Conservation (phyloP, 352 stramenopile species). For the Phytophthora colocasiae region DNA sequence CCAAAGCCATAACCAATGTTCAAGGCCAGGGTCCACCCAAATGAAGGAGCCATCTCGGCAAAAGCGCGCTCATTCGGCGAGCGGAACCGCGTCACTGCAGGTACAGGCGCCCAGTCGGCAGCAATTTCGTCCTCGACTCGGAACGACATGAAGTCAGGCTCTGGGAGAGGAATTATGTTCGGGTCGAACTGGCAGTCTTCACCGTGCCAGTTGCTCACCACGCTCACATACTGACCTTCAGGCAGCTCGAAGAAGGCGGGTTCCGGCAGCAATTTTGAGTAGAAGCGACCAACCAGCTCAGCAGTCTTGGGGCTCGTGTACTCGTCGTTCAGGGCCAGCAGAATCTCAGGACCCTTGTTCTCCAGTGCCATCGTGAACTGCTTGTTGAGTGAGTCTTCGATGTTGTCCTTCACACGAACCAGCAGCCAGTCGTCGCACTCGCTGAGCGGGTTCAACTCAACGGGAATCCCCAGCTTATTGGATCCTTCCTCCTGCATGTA, state of each 20-base stretch:
- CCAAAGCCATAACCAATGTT: slow-evolving; percentile 61
- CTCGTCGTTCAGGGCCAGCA: slow-evolving; percentile 87
- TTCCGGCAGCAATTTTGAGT: slow-evolving; percentile 63
- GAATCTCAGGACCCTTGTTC: slow-evolving; percentile 58
- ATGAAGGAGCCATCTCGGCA: slow-evolving; percentile 41
- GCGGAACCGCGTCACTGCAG: slow-evolving; percentile 28
- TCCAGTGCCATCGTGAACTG: slow-evolving; percentile 53
- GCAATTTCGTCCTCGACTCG: slow-evolving; percentile 21
- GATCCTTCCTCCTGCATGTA: slow-evolving; percentile 88
- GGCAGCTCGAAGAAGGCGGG: slow-evolving; percentile 68
- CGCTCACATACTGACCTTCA: slow-evolving; percentile 43
- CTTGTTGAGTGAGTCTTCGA: slow-evolving; percentile 40
- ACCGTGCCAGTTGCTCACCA: slow-evolving; percentile 84
- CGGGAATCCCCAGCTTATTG: slow-evolving; percentile 56
- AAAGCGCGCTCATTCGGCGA: slow-evolving; percentile 49
- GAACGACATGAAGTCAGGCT: slow-evolving; percentile 38
- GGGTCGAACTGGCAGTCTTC: slow-evolving; percentile 65
- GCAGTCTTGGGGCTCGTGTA: slow-evolving; percentile 64
- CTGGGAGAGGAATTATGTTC: slow-evolving; percentile 48
- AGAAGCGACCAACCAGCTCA: slow-evolving; percentile 64
- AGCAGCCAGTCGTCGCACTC: slow-evolving; percentile 88
- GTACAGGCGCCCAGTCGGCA: slow-evolving; percentile 26
- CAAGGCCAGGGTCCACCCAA: slow-evolving; percentile 37
- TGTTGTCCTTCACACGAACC: slow-evolving; percentile 66
- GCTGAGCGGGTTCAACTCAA: slow-evolving; percentile 71